Conservation (phyloP, 2,329 filamentous ascomycete species). For the Huntiella abstrusa region DNA sequence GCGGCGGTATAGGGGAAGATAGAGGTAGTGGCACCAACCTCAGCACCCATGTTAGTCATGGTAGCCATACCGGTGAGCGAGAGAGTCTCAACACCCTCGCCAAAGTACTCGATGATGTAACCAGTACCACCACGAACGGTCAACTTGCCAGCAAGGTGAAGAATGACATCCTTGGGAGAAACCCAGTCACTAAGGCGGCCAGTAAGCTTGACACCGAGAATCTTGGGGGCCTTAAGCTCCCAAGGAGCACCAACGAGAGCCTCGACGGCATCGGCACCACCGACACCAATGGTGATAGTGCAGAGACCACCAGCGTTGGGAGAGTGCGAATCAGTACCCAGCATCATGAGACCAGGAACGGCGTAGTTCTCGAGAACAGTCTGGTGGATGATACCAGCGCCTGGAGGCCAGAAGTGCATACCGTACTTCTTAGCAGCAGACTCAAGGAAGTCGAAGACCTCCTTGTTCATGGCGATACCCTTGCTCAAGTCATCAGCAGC, state of each 20-base stretch:
- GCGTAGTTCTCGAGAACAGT: conserved; percentile 96
- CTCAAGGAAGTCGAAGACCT: conserved; percentile 95
- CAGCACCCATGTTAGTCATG: conserved; percentile 68
- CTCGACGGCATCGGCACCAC: conserved; percentile 92
- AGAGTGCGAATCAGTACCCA: conserved; percentile 92
- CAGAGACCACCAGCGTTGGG: conserved; percentile 92
- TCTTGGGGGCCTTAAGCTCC: conserved; percentile 88
- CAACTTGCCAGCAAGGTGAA: conserved; percentile 71
- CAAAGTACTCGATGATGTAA: conserved; percentile 86
- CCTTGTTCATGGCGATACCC: conserved; percentile 80
- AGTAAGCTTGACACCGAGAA: conserved; percentile 68
- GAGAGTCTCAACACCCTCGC: conserved; percentile 71
- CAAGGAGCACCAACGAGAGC: conserved; percentile 90
- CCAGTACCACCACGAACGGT: conserved; percentile 90
- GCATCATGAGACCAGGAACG: conserved; percentile 94
- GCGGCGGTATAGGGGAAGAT: conserved; percentile 81
- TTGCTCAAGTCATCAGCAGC: conserved; percentile 69
- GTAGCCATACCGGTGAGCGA: conserved; percentile 91
- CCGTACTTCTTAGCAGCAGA: conserved; percentile 80
- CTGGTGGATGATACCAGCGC: conserved; percentile 92
- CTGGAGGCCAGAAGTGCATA: conserved; percentile 89
- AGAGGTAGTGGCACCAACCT: conserved; percentile 89
- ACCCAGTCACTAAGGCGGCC: conserved; percentile 81
- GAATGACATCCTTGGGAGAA: conserved; percentile 86
- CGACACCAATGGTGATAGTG: conserved; percentile 89